Conservation (phyloP, 78 protist genomes). For the Dictyostelium brefeldianum region DNA sequence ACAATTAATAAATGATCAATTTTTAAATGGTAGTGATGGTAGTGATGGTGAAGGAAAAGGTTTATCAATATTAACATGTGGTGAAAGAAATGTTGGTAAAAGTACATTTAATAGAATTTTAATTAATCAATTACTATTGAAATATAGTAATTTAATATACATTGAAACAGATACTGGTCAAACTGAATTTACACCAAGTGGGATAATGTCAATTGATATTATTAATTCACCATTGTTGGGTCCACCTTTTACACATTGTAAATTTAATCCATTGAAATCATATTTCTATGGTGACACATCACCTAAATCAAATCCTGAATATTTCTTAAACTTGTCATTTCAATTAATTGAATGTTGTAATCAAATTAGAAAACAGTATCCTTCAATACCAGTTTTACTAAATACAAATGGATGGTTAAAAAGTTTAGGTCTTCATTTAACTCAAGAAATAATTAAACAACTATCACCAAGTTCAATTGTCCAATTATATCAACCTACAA, state of each 20-base stretch:
- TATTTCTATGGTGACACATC: slow-evolving; percentile 64
- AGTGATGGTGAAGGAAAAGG: neutral
- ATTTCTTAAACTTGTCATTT: slow-evolving; percentile 22
- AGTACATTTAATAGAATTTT: slow-evolving; percentile 76
- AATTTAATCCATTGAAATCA: slow-evolving; percentile 10
- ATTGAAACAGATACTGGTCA: slow-evolving; percentile 66
- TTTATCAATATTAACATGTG: slow-evolving; percentile 46
- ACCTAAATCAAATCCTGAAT: slow-evolving; percentile 54
- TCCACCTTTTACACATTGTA: slow-evolving; percentile 64
- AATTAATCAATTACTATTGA: slow-evolving; percentile 29
- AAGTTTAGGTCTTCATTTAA: slow-evolving; percentile 22
- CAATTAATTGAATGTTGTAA: slow-evolving; percentile 24
- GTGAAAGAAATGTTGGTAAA: slow-evolving; percentile 64
- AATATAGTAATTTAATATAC: slow-evolving; percentile 24
- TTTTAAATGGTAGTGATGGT: neutral
- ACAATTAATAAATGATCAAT: slow-evolving; percentile 19
- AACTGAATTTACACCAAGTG: slow-evolving; percentile 72
- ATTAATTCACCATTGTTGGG: slow-evolving; percentile 57
- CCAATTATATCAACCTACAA: neutral
- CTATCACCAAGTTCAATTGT: slow-evolving; percentile 19
- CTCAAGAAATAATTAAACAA: slow-evolving; percentile 36
- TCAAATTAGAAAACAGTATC: neutral
- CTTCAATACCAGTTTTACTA: slow-evolving; percentile 42
- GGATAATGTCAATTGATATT: slow-evolving; percentile 41
- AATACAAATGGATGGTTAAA: slow-evolving; percentile 70